Conservation (phyloP, 148 eudicot genomes). For the Rhododendron simsii region DNA sequence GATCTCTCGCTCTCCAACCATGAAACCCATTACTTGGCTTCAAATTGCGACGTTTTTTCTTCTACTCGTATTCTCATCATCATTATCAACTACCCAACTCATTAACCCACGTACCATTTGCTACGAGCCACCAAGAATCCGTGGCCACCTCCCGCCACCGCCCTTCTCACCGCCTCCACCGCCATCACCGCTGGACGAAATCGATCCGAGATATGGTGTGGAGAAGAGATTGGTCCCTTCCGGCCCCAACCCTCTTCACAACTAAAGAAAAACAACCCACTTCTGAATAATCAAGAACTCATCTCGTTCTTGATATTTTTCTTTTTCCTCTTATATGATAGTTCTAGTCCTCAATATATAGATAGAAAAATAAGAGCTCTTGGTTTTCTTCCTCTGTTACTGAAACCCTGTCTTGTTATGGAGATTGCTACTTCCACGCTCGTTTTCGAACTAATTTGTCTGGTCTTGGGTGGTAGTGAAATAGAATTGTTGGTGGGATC, state of each 20-base stretch:
- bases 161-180: constrained; percentile 16
- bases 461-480: neutral
- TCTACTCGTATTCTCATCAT: neutral
- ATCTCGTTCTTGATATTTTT: neutral
- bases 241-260: constrained; percentile 94
- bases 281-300: neutral
- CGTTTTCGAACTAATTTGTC: constrained; percentile 34
- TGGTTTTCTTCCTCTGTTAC: neutral
- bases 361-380: neutral
- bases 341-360: neutral
- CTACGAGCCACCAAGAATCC: constrained; percentile 27
- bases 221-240: constrained; percentile 83
- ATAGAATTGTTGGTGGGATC: neutral
- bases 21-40: neutral
- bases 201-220: constrained; percentile 81
- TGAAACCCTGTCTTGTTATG: neutral
- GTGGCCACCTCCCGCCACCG: constrained; percentile 24
- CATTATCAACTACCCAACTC: constrained; percentile 2
- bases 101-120: constrained; percentile 26
- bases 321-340: neutral
- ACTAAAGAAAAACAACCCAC: constrained; percentile 10
- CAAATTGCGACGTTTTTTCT: neutral
- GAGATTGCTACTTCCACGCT: constrained; percentile 50
- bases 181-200: constrained; percentile 22
- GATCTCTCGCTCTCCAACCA: constrained; percentile 8